Evolutionary conservation across 805 yeast genomes (phyloP).

Genomic region (Candida hungchunana): DNA sequence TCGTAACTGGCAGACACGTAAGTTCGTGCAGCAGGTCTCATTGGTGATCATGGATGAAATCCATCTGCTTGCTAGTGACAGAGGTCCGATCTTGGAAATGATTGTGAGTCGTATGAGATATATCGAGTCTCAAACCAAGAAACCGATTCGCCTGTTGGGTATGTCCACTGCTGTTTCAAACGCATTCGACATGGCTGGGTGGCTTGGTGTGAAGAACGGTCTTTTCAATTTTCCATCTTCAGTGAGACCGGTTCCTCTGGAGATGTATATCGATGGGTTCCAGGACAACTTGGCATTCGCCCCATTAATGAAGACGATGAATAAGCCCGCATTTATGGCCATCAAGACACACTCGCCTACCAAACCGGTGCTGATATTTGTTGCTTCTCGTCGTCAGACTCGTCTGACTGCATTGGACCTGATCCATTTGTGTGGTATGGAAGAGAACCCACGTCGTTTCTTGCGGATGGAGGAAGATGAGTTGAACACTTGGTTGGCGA

Average conservation of each 20-base stretch:
- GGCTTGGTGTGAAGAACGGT: slow-evolving; percentile 87
- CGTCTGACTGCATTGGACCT: slow-evolving; percentile 76
- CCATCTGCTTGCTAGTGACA: slow-evolving; percentile 91
- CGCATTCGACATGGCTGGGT: slow-evolving; percentile 90
- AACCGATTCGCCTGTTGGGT: slow-evolving; percentile 85
- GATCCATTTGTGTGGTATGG: slow-evolving; percentile 62
- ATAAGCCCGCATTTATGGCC: slow-evolving; percentile 73
- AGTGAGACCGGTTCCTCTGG: slow-evolving; percentile 93
- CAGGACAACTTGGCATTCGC: slow-evolving; percentile 78
- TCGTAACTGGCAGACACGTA: slow-evolving; percentile 85
- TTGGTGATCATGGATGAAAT: slow-evolving; percentile 85
- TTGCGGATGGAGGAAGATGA: slow-evolving; percentile 51
- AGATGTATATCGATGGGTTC: slow-evolving; percentile 86
- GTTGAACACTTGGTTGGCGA: slow-evolving; percentile 54
- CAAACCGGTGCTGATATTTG: slow-evolving; percentile 92
- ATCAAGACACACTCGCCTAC: slow-evolving; percentile 63
- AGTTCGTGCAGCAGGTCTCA: slow-evolving; percentile 78
- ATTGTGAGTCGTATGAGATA: slow-evolving; percentile 90
- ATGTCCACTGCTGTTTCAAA: slow-evolving; percentile 92
- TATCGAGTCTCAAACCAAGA: slow-evolving; percentile 90
- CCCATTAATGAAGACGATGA: slow-evolving; percentile 66
- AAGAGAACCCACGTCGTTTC: slow-evolving; percentile 55
- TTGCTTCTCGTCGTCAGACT: slow-evolving; percentile 95
- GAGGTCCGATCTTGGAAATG: slow-evolving; percentile 96
- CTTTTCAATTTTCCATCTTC: slow-evolving; percentile 92